phyloP scores from a whole-genome alignment of 257 asterid genomes.

The Thymus mandschuricus region DNA sequence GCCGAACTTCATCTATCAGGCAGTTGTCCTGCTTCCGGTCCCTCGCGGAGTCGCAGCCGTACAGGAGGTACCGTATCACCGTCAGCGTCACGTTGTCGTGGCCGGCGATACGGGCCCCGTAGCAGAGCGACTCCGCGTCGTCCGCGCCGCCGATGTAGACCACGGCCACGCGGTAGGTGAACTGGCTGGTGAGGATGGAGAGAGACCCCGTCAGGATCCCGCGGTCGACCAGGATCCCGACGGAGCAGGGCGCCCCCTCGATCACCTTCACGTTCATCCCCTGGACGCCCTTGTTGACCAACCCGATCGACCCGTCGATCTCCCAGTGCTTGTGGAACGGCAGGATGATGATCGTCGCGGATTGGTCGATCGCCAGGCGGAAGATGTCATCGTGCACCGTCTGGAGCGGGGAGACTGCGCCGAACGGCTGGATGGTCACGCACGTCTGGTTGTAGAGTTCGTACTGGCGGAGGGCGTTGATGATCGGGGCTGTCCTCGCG shows the following conservation, averaged over 20 bases:
- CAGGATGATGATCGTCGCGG: conserved; percentile 55
- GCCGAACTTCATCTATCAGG: conserved; percentile 63
- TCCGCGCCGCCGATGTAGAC: conserved; percentile 79
- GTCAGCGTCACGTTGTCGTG: conserved; percentile 61
- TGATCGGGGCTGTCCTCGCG: conserved; percentile 57
- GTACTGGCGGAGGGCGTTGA: conserved; percentile 72
- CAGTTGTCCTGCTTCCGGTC: conserved; percentile 62
- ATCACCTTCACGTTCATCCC: conserved; percentile 56
- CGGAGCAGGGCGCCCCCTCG: conserved; percentile 72
- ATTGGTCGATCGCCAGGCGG: conserved; percentile 58
- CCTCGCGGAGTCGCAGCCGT: conserved; percentile 60
- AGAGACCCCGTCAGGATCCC: conserved; percentile 51
- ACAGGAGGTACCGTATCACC: conserved; percentile 60
- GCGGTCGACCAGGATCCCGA: conserved; percentile 68
- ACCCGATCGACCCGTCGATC: conserved; percentile 71
- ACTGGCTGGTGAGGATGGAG: conserved; percentile 52
- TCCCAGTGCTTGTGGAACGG: conserved; percentile 86
- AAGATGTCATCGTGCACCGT: conserved; percentile 68
- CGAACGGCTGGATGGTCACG: conserved; percentile 58
- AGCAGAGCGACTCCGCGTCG: conserved; percentile 74
- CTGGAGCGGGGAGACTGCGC: conserved; percentile 52
- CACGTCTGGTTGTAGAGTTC: conserved; percentile 58
- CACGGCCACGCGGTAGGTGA: conserved; percentile 52
- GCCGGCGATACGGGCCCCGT: conserved; percentile 65
- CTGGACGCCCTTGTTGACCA: conserved; percentile 50